These are phyloP conservation scores for Cnidoscolus chayamansa DNA, from an alignment of 441 rosid species.

Conservation along the genomic window DNA sequence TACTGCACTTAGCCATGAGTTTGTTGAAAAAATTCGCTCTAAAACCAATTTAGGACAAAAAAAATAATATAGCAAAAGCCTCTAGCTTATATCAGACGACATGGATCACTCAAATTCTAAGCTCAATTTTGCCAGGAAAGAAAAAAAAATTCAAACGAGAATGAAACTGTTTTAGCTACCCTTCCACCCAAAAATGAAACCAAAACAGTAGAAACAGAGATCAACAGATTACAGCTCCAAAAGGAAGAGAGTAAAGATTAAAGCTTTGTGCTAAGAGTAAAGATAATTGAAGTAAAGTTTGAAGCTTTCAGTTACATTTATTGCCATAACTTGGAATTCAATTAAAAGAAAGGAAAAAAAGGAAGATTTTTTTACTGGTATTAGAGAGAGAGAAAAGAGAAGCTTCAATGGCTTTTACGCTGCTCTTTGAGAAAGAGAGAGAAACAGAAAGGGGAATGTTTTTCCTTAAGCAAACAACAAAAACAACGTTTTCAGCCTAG, in stretches of 20 bases:
- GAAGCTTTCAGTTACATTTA: conserved; percentile 24
- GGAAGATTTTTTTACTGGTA: background rate
- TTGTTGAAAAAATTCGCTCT: background rate
- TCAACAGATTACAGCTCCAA: background rate
- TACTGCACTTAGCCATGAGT: conserved; percentile 37
- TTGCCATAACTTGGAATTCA: conserved; percentile 7
- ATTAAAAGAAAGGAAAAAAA: background rate
- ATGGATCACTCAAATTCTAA: conserved; percentile 44
- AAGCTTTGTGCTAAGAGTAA: conserved; percentile 6
- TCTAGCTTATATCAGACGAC: conserved; percentile 92
- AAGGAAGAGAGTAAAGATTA: conserved; percentile 2
- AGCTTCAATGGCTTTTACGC: conserved; percentile 6
- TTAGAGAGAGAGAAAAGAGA: conserved; percentile 11
- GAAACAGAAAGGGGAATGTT: conserved; percentile 13
- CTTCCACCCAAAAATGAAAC: background rate
- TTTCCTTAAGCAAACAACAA: conserved; percentile 11
- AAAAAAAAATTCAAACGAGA: background rate
- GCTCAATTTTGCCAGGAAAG: conserved; percentile 22
- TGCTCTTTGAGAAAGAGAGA: background rate
- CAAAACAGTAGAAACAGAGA: background rate
- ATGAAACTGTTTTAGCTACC: background rate
- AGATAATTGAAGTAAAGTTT: conserved; percentile 10
- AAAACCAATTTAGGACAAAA: background rate
- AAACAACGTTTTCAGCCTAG: background rate
- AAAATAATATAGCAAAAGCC: background rate